Evolutionary conservation across 306 rosid species (phyloP), one percentile per base, ranked within the genome.

Genomic region (Lotus japonicus): DNA sequence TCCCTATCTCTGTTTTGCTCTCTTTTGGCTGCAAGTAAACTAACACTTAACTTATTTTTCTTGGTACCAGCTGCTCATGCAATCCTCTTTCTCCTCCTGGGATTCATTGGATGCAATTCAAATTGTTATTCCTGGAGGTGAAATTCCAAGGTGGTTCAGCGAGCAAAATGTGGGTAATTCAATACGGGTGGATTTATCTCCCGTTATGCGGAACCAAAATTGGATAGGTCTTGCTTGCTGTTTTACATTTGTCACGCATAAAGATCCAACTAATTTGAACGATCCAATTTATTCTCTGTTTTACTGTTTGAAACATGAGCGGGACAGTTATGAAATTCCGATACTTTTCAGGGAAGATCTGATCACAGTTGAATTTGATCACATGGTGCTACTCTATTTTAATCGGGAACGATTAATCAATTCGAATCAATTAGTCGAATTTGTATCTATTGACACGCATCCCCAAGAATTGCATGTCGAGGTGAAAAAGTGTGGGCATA

Each of bases 131-230:
- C 73, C 43, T 1, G 64, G 55, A 41, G 42, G 0, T 21, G 2
- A 54, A 54, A 54, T 54, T 41, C 73, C 64, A 21, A 21, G 28
- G 28, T 54, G 73, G 73, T 68, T 54, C 33, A 54, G 7, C 14
- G 26, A 13, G 0, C 64, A 68, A n/a, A 41, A 5, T 19, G 64
- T 10, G 31, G 55, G 64, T 26, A 7, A 1, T 5, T 9, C 54
- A 41, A 21, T 54, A 13, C 7, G 28, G 17, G 5, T 68, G 5
- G 73, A 68, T 11, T 4, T 7, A 6, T 68, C 53, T 68, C 7
- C 54, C 10, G 5, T 52, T 19, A 8, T 19, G 52, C 4, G 21
- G 2, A 39, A 68, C 11, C 11, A 4, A 19, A 41, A 53, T 5
- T 68, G 73, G 42, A 53, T 53, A 8, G 63, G 63, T 15, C 23